Evolutionary conservation across 2,329 filamentous ascomycete genomes (phyloP), one percentile per base, ranked within the genome.

Genomic region (Pseudogymnoascus sp.): DNA sequence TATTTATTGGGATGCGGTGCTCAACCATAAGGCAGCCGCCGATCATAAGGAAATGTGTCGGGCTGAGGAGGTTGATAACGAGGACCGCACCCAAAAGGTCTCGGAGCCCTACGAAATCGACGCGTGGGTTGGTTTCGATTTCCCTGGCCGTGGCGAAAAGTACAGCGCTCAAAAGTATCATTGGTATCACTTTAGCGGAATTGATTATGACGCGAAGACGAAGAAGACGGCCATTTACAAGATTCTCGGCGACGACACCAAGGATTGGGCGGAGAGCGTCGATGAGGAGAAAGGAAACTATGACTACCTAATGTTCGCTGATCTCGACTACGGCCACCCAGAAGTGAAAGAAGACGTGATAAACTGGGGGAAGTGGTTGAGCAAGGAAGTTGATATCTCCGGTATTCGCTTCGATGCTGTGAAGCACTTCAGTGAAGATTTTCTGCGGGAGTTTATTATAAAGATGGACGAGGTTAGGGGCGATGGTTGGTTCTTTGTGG

Each of bases 331-430:
- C 71, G 74, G 76, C 2, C 80, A 88, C 63, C 78, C 79, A 0
- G 87, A 89, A 67, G 87, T 90, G 8, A 77, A 79, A 35, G 73
- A 80, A 3, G 88, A 91, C 66, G 80, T 90, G 3, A 77, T 86
- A 62, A 78, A 80, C 60, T 91, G 88, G 88, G 85, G 84, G 1
- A 75, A 80, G 4, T 91, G 88, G 88, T 78, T 91, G 63, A 80
- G 82, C 0, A 75, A 81, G 5, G 77, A 86, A 64, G 71, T 89
- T 0, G 81, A 82, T 0, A 75, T 91, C 10, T 79, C 81, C 65
- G 88, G 87, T 0, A 86, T 91, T 72, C 80, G 88, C 16, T 80
- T 91, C 60, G 88, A 91, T 71, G 88, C 88, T 11, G 84, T 86
- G 31, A 88, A 90, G 74, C 88, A 91, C 74, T 89, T 86, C 73